phyloP scores from a whole-genome alignment of 805 yeast species.

The Blastobotrys muscicola region DNA sequence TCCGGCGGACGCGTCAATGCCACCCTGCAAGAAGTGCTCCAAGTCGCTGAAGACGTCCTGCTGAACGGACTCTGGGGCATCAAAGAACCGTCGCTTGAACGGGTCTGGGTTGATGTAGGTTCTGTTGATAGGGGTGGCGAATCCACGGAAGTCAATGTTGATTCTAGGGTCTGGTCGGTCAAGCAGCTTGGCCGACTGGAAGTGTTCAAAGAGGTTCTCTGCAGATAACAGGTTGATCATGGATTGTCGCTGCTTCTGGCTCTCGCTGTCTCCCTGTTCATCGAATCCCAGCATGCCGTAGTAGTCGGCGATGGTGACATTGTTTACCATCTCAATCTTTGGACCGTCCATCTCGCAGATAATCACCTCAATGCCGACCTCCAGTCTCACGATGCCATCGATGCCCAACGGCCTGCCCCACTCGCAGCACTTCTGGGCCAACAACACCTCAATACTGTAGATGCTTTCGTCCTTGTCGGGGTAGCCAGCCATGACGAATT shows the following conservation, averaged over 20 bases:
- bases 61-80: conserved; percentile 30
- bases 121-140: conserved; percentile 44
- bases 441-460: conserved; percentile 32
- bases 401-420: conserved; percentile 47
- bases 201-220: conserved; percentile 36
- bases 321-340: conserved; percentile 34
- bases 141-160: conserved; percentile 41
- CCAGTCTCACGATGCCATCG: conserved; percentile 51
- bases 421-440: conserved; percentile 43
- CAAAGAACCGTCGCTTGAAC: conserved; percentile 30
- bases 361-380: conserved; percentile 53
- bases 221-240: conserved; percentile 22
- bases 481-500: conserved; percentile 28
- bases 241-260: conserved; percentile 13
- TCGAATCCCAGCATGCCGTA: conserved; percentile 5
- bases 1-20: conserved; percentile 33
- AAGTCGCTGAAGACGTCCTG: conserved; percentile 30
- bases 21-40: conserved; percentile 22
- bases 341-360: conserved; percentile 45
- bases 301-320: not conserved
- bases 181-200: conserved; percentile 37
- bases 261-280: conserved; percentile 17
- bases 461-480: conserved; percentile 27
- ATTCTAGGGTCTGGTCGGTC: conserved; percentile 43
- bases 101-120: conserved; percentile 43